Evolutionary conservation across 2,329 filamentous ascomycete genomes (phyloP).

Genomic region (Knufia petricola): DNA sequence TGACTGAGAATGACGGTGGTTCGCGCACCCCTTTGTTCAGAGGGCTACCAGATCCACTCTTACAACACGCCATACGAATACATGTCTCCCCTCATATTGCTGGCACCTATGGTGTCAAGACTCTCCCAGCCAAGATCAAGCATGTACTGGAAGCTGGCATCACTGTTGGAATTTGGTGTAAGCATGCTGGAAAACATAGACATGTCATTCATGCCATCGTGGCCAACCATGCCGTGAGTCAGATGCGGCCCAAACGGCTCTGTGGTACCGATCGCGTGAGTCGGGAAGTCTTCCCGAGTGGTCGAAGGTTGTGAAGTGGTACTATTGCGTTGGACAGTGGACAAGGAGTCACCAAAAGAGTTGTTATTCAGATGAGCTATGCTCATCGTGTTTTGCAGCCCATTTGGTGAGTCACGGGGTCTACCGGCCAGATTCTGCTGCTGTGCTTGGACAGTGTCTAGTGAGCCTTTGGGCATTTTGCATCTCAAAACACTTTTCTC

Average conservation of each 20-base stretch:
- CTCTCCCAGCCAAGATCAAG: conserved; percentile 20
- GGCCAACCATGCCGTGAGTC: not conserved
- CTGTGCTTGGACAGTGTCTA: not conserved
- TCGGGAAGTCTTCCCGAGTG: too few relatives aligned
- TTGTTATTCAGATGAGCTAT: not conserved
- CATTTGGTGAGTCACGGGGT: not conserved
- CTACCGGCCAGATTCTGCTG: not conserved
- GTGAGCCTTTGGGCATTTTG: not conserved
- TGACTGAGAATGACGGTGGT: too few relatives aligned
- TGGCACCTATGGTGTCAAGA: conserved; percentile 18
- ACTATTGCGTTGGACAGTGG: too few relatives aligned
- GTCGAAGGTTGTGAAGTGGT: too few relatives aligned
- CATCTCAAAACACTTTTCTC: conserved; percentile 11
- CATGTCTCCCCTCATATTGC: not conserved
- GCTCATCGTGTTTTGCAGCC: conserved; percentile 9
- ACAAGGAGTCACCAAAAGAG: too few relatives aligned
- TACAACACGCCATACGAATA: not conserved
- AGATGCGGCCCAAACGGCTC: not conserved
- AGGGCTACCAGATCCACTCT: too few relatives aligned
- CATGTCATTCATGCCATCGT: conserved; percentile 2
- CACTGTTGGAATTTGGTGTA: conserved; percentile 9
- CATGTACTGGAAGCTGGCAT: conserved; percentile 18
- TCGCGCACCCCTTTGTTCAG: too few relatives aligned
- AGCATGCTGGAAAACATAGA: conserved; percentile 7
- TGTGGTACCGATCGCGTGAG: not conserved